Conservation (phyloP, 2,329 filamentous ascomycete genomes). For the Penicillium sp. region DNA sequence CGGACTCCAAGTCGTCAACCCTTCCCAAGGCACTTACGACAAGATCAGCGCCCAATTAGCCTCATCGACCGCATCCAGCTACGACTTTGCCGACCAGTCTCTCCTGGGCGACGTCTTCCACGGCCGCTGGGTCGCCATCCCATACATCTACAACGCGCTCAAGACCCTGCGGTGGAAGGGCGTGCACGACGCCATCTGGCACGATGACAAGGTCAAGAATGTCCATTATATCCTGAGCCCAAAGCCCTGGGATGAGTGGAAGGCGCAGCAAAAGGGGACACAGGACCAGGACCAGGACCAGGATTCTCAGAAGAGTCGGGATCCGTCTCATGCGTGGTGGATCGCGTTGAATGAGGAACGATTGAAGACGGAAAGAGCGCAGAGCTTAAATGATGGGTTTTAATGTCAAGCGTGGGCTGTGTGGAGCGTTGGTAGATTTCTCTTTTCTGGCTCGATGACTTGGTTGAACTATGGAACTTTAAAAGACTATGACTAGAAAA, state of each 20-base stretch:
- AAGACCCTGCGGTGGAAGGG: constrained; percentile 53
- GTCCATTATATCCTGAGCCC: constrained; percentile 57
- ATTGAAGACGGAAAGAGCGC: constrained; percentile 36
- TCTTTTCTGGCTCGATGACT: no score
- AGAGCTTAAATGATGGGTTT: constrained; percentile 4
- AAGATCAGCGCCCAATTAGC: constrained; percentile 46
- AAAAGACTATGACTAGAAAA: no score
- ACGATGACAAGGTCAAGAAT: constrained; percentile 56
- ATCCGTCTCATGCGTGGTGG: constrained; percentile 55
- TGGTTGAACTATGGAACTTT: no score
- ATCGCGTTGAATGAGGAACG: constrained; percentile 48
- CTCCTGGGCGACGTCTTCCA: constrained; percentile 51
- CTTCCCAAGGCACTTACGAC: constrained; percentile 48
- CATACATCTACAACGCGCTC: constrained; percentile 57
- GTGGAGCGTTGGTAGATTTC: neutral
- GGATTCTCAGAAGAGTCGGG: constrained; percentile 26
- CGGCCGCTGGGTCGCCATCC: constrained; percentile 53
- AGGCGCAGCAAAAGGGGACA: constrained; percentile 3
- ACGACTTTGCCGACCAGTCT: constrained; percentile 47
- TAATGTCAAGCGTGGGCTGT: neutral
- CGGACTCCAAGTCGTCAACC: constrained; percentile 57
- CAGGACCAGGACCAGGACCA: neutral
- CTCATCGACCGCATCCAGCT: constrained; percentile 41
- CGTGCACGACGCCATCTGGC: constrained; percentile 56
- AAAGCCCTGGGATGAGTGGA: constrained; percentile 57